Evolutionary conservation across 257 asterid genomes (phyloP).

Genomic region (Datura wrightii): DNA sequence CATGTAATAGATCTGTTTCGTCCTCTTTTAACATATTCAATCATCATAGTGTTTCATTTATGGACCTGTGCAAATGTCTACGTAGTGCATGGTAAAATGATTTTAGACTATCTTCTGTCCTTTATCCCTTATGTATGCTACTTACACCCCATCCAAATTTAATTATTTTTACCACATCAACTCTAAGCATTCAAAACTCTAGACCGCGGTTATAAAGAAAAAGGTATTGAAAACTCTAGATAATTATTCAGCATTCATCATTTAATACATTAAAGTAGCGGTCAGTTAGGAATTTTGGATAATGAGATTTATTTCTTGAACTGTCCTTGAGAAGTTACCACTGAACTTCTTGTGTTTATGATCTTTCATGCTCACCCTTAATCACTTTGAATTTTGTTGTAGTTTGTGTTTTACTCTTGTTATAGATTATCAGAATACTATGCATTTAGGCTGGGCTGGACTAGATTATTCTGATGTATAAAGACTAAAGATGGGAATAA

Average conservation of each 20-base stretch:
- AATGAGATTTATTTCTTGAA: neutral
- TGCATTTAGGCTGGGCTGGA: slow-evolving; percentile 2
- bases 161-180: neutral
- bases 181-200: neutral
- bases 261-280: neutral
- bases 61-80: slow-evolving; percentile 4
- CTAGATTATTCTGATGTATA: slow-evolving; percentile 5
- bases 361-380: neutral
- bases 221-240: neutral
- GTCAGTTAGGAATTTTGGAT: neutral
- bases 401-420: neutral
- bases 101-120: neutral
- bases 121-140: neutral
- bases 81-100: neutral
- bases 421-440: neutral
- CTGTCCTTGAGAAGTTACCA: neutral
- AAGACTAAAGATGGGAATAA: neutral
- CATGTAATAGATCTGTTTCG: slow-evolving; percentile 2
- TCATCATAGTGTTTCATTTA: neutral
- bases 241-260: neutral
- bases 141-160: neutral
- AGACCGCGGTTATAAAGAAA: neutral
- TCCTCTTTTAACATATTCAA: neutral
- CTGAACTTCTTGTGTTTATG: neutral
- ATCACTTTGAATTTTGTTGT: neutral